Base-by-base conservation (phyloP, 768 basidiomycete genomes). In the Aureoboletus auriporus region DNA sequence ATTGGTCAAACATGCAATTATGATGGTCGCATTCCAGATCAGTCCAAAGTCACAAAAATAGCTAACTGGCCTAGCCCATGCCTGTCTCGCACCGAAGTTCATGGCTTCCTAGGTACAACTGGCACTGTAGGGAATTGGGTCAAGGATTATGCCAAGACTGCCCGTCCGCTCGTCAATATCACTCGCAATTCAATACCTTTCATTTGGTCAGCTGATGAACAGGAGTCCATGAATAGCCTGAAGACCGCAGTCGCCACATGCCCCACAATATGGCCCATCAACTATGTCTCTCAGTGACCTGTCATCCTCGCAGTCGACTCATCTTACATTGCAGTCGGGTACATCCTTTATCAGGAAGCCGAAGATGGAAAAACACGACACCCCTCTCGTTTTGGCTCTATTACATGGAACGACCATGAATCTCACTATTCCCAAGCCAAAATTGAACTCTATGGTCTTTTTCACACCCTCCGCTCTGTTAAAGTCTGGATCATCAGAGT, bases 321-420 rank as follows among this genome's bases (percentile, higher is more conserved):
- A 66, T n/a, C n/a, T n/a, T n/a, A n/a, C n/a, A n/a, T 68, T n/a
- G 69, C 66, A 0, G 59, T 72, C 2, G 71, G 75, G 0, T 73
- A 62, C 29, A 64, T 67, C 1, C 49, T 74, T 1, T 49, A 30
- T 2, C 69, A 73, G n/a, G n/a, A n/a, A n/a, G n/a, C n/a, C n/a
- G n/a, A 23, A 23, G 20, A 23, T 23, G 20, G 29, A 31, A 55
- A 4, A 55, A 64, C 27, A 5, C 50, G 58, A 0, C 53, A 56
- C 6, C 73, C 65, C 29, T 57, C 62, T 0, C 52, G 59, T 0
- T 78, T 74, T 43, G 64, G 72, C 0, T 76, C 70, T 0, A 70
- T 77, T 5, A 53, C 66, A 0, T 58, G 70, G 49, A 71, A 72
- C 44, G 62, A 51, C 6, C 9, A 4, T 1, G 46, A 54, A 12